Evolutionary conservation across 805 yeast genomes (phyloP).

Genomic region (Hyphopichia homilentoma): DNA sequence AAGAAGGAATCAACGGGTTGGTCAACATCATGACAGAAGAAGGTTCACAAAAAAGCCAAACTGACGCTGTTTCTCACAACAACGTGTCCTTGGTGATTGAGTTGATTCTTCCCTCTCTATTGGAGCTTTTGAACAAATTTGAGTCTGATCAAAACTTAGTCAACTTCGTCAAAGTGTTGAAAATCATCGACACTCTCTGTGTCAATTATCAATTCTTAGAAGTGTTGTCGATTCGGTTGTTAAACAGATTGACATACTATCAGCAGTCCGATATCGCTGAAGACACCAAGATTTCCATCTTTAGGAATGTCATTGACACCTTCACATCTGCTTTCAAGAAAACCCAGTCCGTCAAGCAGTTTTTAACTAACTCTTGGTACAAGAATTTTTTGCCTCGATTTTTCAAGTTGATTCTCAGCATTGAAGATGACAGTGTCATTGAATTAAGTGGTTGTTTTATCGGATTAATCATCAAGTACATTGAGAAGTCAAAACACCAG

Average conservation of each 20-base stretch:
- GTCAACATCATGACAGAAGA: constrained; percentile 36
- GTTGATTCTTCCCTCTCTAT: constrained; percentile 47
- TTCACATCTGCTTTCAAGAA: constrained; percentile 24
- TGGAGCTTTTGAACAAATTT: constrained; percentile 43
- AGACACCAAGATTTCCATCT: constrained; percentile 1
- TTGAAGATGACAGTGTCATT: constrained; percentile 17
- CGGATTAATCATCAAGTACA: constrained; percentile 37
- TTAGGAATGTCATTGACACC: constrained; percentile 14
- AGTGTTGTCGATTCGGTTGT: constrained; percentile 38
- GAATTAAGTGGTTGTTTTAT: constrained; percentile 41
- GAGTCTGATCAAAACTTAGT: constrained; percentile 12
- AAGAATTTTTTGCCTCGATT: constrained; percentile 41
- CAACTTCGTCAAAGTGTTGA: constrained; percentile 13
- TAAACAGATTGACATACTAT: constrained; percentile 30
- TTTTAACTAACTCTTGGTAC: constrained; percentile 41
- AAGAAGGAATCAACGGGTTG: constrained; percentile 54
- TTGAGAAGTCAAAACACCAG: constrained; percentile 44
- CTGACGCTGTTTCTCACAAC: constrained; percentile 14
- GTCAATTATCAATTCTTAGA: constrained; percentile 43
- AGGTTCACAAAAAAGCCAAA: constrained; percentile 9
- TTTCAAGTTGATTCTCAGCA: constrained; percentile 10
- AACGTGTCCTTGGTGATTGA: constrained; percentile 41
- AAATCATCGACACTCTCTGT: constrained; percentile 26
- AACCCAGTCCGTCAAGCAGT: constrained; percentile 26
- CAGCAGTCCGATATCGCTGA: constrained; percentile 4